Percentiles rank a stretch among this genome's conserved stretches.
These are phyloP conservation scores for Fonsecaea multimorphosa DNA, from an alignment of 2,329 filamentous ascomycete species.

Conservation along the genomic window DNA sequence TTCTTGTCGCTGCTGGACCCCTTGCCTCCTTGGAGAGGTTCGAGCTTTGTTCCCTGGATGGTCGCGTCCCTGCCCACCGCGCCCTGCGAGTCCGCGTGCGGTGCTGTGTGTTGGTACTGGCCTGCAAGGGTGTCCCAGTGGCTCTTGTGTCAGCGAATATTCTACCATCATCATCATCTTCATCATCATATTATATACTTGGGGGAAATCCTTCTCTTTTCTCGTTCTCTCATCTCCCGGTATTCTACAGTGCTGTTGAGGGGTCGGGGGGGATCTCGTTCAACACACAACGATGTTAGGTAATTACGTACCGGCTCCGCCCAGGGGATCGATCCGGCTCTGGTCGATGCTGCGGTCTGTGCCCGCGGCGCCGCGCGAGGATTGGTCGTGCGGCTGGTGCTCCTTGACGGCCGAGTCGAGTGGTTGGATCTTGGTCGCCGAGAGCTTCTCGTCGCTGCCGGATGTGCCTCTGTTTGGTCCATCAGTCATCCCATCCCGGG, in stretches of 20 bases:
- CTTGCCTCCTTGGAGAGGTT: conserved; percentile 35
- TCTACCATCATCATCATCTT: neutral
- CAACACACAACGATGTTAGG: no score
- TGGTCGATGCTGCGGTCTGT: conserved; percentile 37
- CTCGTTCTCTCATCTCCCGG: no score
- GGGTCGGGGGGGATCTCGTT: no score
- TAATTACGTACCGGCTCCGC: conserved; percentile 24
- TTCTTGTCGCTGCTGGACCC: neutral
- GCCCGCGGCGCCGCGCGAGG: conserved; percentile 32
- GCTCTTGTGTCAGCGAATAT: neutral
- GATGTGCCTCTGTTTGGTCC: conserved; percentile 3
- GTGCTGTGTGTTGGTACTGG: conserved; percentile 36
- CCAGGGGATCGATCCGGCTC: conserved; percentile 38
- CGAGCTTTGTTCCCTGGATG: conserved; percentile 40
- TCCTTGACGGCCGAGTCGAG: conserved; percentile 36
- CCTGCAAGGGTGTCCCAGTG: conserved; percentile 25
- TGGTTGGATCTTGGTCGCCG: conserved; percentile 38
- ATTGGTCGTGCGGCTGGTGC: conserved; percentile 30
- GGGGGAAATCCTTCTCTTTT: no score
- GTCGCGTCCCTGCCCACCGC: conserved; percentile 41
- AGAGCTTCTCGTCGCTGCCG: conserved; percentile 30
- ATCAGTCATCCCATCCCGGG: no score
- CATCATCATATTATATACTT: neutral
- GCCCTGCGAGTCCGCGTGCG: conserved; percentile 40
- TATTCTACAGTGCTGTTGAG: no score